Evolutionary conservation across 495 filamentous ascomycete species (phyloP), one percentile per base, ranked within the genome.

Genomic region (Sabuloglossum arenarium): DNA sequence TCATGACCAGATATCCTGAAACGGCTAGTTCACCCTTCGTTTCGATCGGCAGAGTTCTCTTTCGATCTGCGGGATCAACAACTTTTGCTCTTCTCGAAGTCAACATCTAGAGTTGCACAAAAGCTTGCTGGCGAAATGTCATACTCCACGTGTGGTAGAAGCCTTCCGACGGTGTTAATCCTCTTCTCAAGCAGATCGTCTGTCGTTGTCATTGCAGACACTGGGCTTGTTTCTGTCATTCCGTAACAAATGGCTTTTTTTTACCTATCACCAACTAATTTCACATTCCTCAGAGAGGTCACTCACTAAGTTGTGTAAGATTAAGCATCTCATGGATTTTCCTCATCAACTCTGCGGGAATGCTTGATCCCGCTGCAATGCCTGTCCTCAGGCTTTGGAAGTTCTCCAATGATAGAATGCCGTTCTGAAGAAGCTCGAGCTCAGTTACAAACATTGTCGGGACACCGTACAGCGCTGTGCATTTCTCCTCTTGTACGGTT

Each of bases 161-260:
- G 71, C 30, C 74, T 68, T 0, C 91, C 91, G 0, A 96, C 86
- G 14, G 75, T 84, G 42, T 79, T 72, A 31, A 90, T 80, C 9
- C 91, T 72, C 63, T 87, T 86, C n/a, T 75, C 76, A 5, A 90
- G 70, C 0, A 88, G 82, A 63, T 96, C 91, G 39, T 79, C 69
- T 0, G 84, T 90, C 0, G 83, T 76, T 0, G 90, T 98, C 90
- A 96, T 96, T 47, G 78, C 79, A 42, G 79, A 84, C 0, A 94
- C 88, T n/a, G 91, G 91, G 50, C 78, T 82, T 0, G 91, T 98
- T 68, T 98, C 91, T 14, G 91, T 98, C 91, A 98, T 98, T 37
- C 88, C 91, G 67, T 98, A 98, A 71, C 91, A 95, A 61, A 95
- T 96, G 0, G 89, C 47, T 51, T 3, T 51, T 29, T n/a, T n/a